Base-by-base conservation (phyloP, 2,329 filamentous ascomycete species). In the Anthostomella pinea region DNA sequence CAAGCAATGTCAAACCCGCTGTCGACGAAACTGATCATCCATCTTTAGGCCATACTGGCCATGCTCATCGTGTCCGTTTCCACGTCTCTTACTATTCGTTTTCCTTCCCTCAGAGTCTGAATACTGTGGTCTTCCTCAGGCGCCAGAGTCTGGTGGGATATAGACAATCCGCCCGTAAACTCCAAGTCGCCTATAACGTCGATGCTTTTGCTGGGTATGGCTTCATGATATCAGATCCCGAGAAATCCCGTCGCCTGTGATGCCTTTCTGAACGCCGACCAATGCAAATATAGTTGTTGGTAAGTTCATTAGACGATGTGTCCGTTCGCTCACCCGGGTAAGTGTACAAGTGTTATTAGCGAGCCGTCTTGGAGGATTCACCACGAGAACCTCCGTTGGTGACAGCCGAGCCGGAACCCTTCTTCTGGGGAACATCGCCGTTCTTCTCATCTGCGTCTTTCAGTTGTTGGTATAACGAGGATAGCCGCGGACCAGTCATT, bases 151-250 rank as follows among this genome's bases (percentile, higher is more conserved):
- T 27, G 26, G 31, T 25, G 28, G 29, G 38, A 21, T 33, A 43
- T 35, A 41, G 39, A 43, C 39, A 36, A 37, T 32, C 37, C 41
- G 38, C 42, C 44, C 45, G 39, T 44, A 37, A 58, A 59, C 53
- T 49, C 54, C 56, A 26, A 29, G 39, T 41, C 39, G 47, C 57
- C 56, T 51, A 50, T 56, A 57, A 58, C 36, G 38, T 49, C 30
- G 53, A 58, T 57, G 52, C 51, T 58, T 57, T 57, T 49, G 32
- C 42, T 47, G 56, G 56, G 57, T 59, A 59, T 60, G 56, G 52
- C 36, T 51, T 52, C 46, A 45, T 49, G 41, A 54, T 45, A 48
- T 44, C 48, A 50, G 42, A 45, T 48, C 48, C 42, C 38, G 42
- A 43, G 32, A 41, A 25, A 33, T 37, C 41, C 51, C 46, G 45